These are phyloP conservation scores for Cephaloascus albidus DNA, from an alignment of 805 yeast species.

Conservation along the genomic window DNA sequence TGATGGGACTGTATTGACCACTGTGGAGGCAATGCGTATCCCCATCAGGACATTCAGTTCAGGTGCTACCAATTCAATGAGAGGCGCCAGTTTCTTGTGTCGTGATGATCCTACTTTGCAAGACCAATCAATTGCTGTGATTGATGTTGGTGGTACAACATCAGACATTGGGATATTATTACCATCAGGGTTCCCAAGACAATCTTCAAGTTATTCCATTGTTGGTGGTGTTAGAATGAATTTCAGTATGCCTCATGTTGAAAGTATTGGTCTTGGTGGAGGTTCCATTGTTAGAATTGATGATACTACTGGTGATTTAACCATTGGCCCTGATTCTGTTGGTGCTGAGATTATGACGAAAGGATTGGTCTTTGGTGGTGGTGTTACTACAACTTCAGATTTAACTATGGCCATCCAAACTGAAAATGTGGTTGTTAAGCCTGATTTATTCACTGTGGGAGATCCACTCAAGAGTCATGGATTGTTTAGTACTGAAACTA, in stretches of 20 bases:
- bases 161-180: slow-evolving; percentile 38
- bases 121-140: slow-evolving; percentile 11
- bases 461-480: slow-evolving; percentile 6
- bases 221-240: slow-evolving; percentile 42
- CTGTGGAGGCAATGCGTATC: slow-evolving; percentile 23
- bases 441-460: slow-evolving; percentile 11
- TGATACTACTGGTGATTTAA: slow-evolving; percentile 6
- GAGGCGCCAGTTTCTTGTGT: slow-evolving; percentile 36
- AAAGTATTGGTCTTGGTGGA: slow-evolving; percentile 40
- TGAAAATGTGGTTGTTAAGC: slow-evolving; percentile 5
- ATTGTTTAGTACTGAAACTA: slow-evolving; percentile 4
- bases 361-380: slow-evolving; percentile 33
- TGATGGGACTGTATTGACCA: slow-evolving; percentile 36
- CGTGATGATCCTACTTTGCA: slow-evolving; percentile 2
- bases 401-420: slow-evolving; percentile 15
- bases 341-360: slow-evolving; percentile 27
- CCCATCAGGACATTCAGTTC: slow-evolving; percentile 41
- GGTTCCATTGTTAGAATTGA: slow-evolving; percentile 33
- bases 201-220: slow-evolving; percentile 28
- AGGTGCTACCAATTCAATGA: slow-evolving; percentile 39
- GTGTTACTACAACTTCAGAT: slow-evolving; percentile 27
- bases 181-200: slow-evolving; percentile 38
- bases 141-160: slow-evolving; percentile 44
- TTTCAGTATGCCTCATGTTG: slow-evolving; percentile 42
- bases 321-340: slow-evolving; percentile 39